These are phyloP conservation scores for Lachnellula subtilissima DNA, from an alignment of 2,329 filamentous ascomycete species.

Conservation along the genomic window DNA sequence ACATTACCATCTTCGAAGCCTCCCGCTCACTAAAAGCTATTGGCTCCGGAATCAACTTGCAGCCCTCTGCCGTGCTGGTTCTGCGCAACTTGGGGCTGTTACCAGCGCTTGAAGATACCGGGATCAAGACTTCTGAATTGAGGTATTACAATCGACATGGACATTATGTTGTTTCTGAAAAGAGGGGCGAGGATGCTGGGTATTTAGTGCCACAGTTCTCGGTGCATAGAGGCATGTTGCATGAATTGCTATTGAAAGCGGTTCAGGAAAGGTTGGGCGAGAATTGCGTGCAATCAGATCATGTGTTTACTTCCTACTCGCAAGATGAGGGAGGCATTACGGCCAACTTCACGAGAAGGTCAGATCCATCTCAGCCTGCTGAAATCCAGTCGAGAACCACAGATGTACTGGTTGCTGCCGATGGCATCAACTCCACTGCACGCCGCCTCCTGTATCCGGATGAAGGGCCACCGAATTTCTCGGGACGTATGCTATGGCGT, in stretches of 20 bases:
- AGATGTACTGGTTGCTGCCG: slow-evolving; percentile 37
- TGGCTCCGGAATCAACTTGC: slow-evolving; percentile 43
- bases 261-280: slow-evolving; percentile 38
- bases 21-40: slow-evolving; percentile 38
- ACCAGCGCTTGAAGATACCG: slow-evolving; percentile 36
- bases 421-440: slow-evolving; percentile 42
- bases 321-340: slow-evolving; percentile 36
- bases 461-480: slow-evolving; percentile 41
- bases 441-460: slow-evolving; percentile 38
- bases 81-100: slow-evolving; percentile 40
- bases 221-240: slow-evolving; percentile 42
- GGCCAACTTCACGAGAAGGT: slow-evolving; percentile 33
- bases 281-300: slow-evolving; percentile 36
- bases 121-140: slow-evolving; percentile 38
- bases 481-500: slow-evolving; percentile 42
- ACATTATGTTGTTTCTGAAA: slow-evolving; percentile 39
- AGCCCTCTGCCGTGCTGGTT: slow-evolving; percentile 41
- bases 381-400: slow-evolving; percentile 30
- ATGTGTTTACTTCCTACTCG: slow-evolving; percentile 34
- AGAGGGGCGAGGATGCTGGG: slow-evolving; percentile 37
- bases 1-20: slow-evolving; percentile 41
- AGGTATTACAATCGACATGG: slow-evolving; percentile 43
- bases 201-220: slow-evolving; percentile 41
- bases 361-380: slow-evolving; percentile 23
- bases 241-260: slow-evolving; percentile 39